Evolutionary conservation across 192 early-diverging fungal species (phyloP), one percentile per base, ranked within the genome.

Genomic region (Kappamyces sp.): DNA sequence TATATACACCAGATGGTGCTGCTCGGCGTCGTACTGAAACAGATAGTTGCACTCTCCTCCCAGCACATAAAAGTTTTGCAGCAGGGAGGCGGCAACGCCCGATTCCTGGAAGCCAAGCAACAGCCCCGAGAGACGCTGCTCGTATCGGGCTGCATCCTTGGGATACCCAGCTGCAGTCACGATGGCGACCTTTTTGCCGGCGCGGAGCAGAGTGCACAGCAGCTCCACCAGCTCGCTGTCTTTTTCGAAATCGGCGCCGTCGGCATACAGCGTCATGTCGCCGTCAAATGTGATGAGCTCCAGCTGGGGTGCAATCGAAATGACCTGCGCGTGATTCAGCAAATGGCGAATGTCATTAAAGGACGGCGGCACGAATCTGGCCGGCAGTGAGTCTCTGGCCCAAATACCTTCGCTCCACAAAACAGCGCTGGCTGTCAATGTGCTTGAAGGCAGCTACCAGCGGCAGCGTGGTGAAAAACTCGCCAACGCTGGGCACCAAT

Each of bases 81-180:
- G 67, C 39, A 74, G 64, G 13, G 73, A 71, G 3, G 74, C 60
- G 2, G 71, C 51, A 12, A 93, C 71, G 5, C 54, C 54, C 1
- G 73, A 71, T 0, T 8, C 63, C 1, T 67, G 64, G 57, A 95
- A 86, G 1, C 84, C 81, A 10, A 72, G 64, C 38, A 95, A 66
- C 9, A 95, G 74, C 0, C 92, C 92, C 5, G 79, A 75, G 3
- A 95, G 72, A 12, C 92, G 68, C 39, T 74, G 64, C 69, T 93
- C 89, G 76, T 95, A 95, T 39, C 80, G 70, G 35, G 53, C 41
- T 0, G 86, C 79, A 62, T 90, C 77, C 7, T 72, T 74, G 5
- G 83, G 79, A 71, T 95, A 95, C 2, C 91, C 92, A 1, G 92
- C 92, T 10, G 92, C 92, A 5, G 92, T 95, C 7, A 95, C 92